Conservation (phyloP, 1,284 basidiomycete genomes). For the Boletus sp. region DNA sequence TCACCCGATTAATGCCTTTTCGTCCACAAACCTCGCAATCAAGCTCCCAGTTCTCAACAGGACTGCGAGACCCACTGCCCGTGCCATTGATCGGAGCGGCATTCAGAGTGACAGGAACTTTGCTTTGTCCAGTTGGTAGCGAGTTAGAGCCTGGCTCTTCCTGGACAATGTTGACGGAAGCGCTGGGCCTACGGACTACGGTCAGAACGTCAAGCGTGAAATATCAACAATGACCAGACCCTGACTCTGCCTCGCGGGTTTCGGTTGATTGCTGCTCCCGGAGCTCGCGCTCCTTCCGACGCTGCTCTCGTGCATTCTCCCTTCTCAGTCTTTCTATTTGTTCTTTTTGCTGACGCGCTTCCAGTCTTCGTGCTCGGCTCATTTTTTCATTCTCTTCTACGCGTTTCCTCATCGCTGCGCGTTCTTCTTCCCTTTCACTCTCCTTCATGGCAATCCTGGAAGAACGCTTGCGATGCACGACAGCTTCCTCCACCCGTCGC, state of each 20-base stretch:
- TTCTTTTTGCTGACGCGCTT: constrained; percentile 64
- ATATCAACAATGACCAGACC: constrained; percentile 11
- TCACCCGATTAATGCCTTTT: constrained; percentile 66
- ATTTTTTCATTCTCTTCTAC: constrained; percentile 65
- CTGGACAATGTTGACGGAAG: neutral
- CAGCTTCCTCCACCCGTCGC: constrained; percentile 61
- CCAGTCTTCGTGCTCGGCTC: constrained; percentile 58
- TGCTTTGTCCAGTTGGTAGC: constrained; percentile 4
- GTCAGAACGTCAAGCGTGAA: constrained; percentile 17
- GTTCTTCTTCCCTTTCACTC: constrained; percentile 67
- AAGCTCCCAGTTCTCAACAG: constrained; percentile 73
- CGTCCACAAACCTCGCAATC: constrained; percentile 81
- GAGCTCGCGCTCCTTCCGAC: constrained; percentile 49
- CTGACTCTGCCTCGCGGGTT: constrained; percentile 4
- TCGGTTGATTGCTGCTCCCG: constrained; percentile 27
- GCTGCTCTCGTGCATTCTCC: constrained; percentile 54
- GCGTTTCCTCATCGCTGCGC: constrained; percentile 49
- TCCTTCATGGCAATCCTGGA: constrained; percentile 78
- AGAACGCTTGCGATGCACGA: constrained; percentile 79
- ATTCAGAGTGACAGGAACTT: neutral
- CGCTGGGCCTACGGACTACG: constrained; percentile 12
- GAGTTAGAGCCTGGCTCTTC: neutral
- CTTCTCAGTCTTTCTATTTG: constrained; percentile 59
- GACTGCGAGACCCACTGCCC: constrained; percentile 46
- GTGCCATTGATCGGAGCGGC: constrained; percentile 26